phyloP scores from a whole-genome alignment of 2,329 filamentous ascomycete genomes.

The Aureobasidium sp. region DNA sequence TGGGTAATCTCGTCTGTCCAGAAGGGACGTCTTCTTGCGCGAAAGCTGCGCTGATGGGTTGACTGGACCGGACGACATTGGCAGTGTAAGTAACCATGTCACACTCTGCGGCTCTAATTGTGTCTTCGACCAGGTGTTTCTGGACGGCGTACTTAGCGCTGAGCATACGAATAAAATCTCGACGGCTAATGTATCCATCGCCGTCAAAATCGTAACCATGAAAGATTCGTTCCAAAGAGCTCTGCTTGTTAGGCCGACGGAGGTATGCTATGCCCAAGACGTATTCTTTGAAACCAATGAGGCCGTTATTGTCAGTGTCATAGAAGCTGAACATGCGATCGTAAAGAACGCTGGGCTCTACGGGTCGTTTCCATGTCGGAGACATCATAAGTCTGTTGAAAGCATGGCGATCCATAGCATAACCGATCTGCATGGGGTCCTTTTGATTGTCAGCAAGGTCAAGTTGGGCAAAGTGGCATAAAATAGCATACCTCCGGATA shows the following conservation, averaged over 20 bases:
- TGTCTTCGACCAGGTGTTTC: constrained; percentile 79
- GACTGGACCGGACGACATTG: constrained; percentile 37
- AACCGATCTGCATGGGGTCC: constrained; percentile 68
- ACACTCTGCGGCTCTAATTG: constrained; percentile 67
- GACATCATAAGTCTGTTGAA: constrained; percentile 81
- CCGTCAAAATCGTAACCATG: constrained; percentile 85
- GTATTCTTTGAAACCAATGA: constrained; percentile 92
- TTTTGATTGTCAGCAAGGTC: not conserved
- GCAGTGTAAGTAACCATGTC: constrained; percentile 38
- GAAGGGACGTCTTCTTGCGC: constrained; percentile 31
- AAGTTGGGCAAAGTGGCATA: not conserved
- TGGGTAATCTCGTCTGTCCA: constrained; percentile 22
- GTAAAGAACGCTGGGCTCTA: constrained; percentile 81
- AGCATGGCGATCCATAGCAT: constrained; percentile 86
- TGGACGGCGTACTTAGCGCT: constrained; percentile 86
- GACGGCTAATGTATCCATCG: constrained; percentile 77
- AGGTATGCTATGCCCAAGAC: constrained; percentile 68
- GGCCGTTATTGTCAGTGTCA: constrained; percentile 78
- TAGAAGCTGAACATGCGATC: constrained; percentile 97
- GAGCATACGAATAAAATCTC: constrained; percentile 87
- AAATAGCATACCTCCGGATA: constrained; percentile 50
- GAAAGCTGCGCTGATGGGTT: constrained; percentile 42
- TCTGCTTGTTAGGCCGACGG: constrained; percentile 51
- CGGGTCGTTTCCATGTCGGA: constrained; percentile 56
- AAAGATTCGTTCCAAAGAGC: constrained; percentile 68